Evolutionary conservation across 139 green algal species (phyloP).

Genomic region (Klebsormidium nitens): DNA sequence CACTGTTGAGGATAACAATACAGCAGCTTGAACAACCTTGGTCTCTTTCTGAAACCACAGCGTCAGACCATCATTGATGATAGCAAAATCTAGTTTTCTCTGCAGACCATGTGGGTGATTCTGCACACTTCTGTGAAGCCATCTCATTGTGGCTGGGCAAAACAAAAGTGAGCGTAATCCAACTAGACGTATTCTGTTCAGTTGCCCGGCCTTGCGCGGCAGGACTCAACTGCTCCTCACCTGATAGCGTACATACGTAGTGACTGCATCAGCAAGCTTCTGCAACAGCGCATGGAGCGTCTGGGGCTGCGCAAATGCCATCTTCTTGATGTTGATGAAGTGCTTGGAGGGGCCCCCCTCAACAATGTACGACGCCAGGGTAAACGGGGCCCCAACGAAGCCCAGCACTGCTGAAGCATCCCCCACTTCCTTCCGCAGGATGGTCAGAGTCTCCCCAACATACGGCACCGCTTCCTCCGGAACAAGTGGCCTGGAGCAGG

Average conservation of each 20-base stretch:
- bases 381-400: constrained; percentile 94
- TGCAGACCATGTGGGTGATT: too few relatives aligned
- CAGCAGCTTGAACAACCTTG: too few relatives aligned
- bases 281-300: constrained; percentile 77
- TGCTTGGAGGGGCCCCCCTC: constrained; percentile 74
- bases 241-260: constrained; percentile 76
- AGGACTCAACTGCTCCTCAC: too few relatives aligned
- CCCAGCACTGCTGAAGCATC: constrained; percentile 69
- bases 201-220: too few relatives aligned
- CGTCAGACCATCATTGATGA: too few relatives aligned
- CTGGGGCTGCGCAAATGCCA: constrained; percentile 48
- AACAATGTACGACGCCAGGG: constrained; percentile 91
- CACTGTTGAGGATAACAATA: too few relatives aligned
- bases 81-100: too few relatives aligned
- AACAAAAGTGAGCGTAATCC: too few relatives aligned
- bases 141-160: too few relatives aligned
- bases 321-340: constrained; percentile 93
- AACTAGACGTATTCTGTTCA: too few relatives aligned
- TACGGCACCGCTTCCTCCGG: constrained; percentile 28
- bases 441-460: constrained; percentile 30
- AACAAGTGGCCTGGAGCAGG: constrained; percentile 23
- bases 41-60: too few relatives aligned
- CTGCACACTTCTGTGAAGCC: too few relatives aligned
- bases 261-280: constrained; percentile 79
- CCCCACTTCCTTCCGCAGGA: constrained; percentile 33